Conservation (phyloP, 2,329 filamentous ascomycete species). For the Aspergillus alliaceus region DNA sequence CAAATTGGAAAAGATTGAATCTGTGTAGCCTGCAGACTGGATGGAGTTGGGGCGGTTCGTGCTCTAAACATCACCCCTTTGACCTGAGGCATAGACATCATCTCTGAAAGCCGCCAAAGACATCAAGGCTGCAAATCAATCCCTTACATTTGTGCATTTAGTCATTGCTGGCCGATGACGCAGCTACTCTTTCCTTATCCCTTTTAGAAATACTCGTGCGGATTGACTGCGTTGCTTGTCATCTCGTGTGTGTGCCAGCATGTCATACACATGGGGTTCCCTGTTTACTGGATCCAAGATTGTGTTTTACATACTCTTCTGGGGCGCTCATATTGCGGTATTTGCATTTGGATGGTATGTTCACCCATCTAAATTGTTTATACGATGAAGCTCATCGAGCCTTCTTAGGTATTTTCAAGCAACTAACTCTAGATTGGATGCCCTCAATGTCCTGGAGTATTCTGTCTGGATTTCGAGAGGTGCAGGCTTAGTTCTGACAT, state of each 20-base stretch:
- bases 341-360: conserved; percentile 80
- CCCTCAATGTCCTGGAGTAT: conserved; percentile 76
- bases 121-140: neutral
- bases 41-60: neutral
- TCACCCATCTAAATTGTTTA: neutral
- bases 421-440: conserved; percentile 65
- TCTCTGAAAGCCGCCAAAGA: neutral
- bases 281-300: conserved; percentile 72
- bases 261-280: conserved; percentile 37
- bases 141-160: conserved; percentile 11
- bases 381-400: conserved; percentile 21
- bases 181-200: neutral
- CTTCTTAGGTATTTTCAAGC: conserved; percentile 73
- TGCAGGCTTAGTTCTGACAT: conserved; percentile 78
- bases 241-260: conserved; percentile 47
- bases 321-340: conserved; percentile 73
- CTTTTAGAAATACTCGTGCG: conserved; percentile 1
- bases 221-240: conserved; percentile 3
- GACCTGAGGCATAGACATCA: neutral
- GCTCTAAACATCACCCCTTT: neutral
- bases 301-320: conserved; percentile 78
- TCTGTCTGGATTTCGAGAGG: conserved; percentile 97
- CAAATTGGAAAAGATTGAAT: neutral
- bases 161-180: conserved; percentile 30
- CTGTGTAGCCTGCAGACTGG: neutral